Base-by-base conservation (phyloP, 139 green algal species). In the Picochlorum sp. region DNA sequence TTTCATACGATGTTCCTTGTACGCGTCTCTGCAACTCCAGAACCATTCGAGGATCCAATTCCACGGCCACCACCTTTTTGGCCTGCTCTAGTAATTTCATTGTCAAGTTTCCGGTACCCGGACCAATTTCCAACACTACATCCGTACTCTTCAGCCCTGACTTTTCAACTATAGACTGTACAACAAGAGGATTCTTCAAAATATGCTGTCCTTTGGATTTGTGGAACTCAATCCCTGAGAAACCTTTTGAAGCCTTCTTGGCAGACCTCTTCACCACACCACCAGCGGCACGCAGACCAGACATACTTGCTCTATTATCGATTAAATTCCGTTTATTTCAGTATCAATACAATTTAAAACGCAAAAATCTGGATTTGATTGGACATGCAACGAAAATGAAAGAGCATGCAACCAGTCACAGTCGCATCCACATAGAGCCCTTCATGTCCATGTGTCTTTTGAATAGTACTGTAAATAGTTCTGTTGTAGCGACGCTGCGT, bases 141-240 rank as follows among this genome's bases (percentile, higher is more conserved):
- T 99, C 94, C 9, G 94, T 99, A 52, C 47, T 73, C 67, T 98
- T 98, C 16, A 98, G 57, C n/a, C 92, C 92, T 7, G 86, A 75
- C 76, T 97, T 98, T 55, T 97, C 84, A 9, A 98, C 89, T 45
- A 99, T 99, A 14, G 88, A 81, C 55, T 97, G 79, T 18, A 97
- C 86, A 10, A 98, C 85, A 62, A 94, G 60, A 1, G 94, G 93
- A 70, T 98, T 99, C 65, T 95, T 96, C 8, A 99, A 69, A 55
- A 99, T 98, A 60, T 99, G 94, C 89, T 99, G 94, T 9, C 94
- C 94, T 57, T 95, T 96, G 73, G 76, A 89, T 73, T 98, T 99
- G 56, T 96, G 85, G 55, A 99, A 98, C 76, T 98, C 89, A 18
- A 98, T 87, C 49, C 91, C 86, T 57, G 79, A 82, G 4, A 90